phyloP scores from a whole-genome alignment of 208 protist genomes.

The Tritrichomonas musculus region DNA sequence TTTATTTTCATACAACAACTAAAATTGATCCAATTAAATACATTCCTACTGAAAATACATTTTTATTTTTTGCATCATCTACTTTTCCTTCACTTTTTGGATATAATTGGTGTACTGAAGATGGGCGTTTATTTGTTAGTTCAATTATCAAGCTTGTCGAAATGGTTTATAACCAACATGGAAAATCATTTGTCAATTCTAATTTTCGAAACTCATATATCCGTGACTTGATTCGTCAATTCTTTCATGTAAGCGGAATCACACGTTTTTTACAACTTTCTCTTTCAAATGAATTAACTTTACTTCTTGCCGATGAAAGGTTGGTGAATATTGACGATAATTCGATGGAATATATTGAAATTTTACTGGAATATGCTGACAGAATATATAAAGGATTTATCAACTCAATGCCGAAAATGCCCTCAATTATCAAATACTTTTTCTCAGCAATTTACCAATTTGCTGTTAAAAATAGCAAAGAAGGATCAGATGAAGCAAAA shows the following conservation, averaged over 20 bases:
- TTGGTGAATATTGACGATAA: neutral
- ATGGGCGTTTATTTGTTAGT: neutral
- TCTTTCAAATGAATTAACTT: neutral
- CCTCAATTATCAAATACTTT: neutral
- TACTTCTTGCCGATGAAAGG: neutral
- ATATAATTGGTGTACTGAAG: neutral
- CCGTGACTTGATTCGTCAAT: neutral
- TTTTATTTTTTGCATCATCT: slow-evolving; percentile 13
- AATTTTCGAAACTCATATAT: slow-evolving; percentile 2
- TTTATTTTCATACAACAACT: neutral
- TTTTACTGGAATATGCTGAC: neutral
- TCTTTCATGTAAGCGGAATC: neutral
- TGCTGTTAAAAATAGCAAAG: neutral
- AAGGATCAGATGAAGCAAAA: neutral
- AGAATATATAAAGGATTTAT: neutral
- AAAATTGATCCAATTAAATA: neutral
- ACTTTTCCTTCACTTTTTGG: neutral
- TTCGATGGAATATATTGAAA: neutral
- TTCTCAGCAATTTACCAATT: neutral
- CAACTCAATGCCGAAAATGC: neutral
- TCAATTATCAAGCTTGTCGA: neutral
- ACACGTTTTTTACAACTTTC: neutral
- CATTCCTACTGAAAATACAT: neutral
- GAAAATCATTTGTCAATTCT: neutral
- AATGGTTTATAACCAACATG: neutral